Base-by-base conservation (phyloP, 176 grass and related monocot genomes). In the Carex pumila region DNA sequence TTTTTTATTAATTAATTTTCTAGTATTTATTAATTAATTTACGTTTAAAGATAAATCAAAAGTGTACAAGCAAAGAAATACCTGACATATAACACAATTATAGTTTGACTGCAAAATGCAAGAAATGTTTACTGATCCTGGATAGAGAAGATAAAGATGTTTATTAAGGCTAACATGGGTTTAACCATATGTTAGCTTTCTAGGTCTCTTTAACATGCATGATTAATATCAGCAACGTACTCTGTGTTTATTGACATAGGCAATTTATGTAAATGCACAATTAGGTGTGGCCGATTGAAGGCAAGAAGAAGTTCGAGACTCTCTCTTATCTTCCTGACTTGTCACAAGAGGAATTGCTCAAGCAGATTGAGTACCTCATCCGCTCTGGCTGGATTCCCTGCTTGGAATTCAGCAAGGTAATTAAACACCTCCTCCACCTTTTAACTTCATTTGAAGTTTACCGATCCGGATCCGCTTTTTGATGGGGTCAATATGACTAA, bases 341-440 rank as follows among this genome's bases (percentile, higher is more conserved):
- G 34, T 18, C 86, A 3, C 3, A 30, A 8, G 86, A 88, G 12
- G 59, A 61, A 2, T 79, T 88, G 81, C 14, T 88, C 39, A 89
- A 85, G 83, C 76, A 89, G 53, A 82, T 89, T 43, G 87, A 89
- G 22, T 88, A 85, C 83, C 83, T 89, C 34, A 58, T 89, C 67
- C 76, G 77, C 56, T 71, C 61, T 14, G 45, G 65, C 4, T 89
- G 87, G 87, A 34, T 89, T 85, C 77, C 77, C 56, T 89, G 83
- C 83, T 82, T 85, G 64, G 83, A 89, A 66, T 89, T 89, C 83
- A 62, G 83, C 83, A 76, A 85, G 62, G 87, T 85, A 84, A 25
- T 25, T 25, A 25, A 78, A 50, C 8, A 12, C 25, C 30, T 61
- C 12, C 58, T 61, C 12, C 58, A 71, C 22, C 29, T 32, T 54